Evolutionary conservation across 116 monocot species (phyloP).

Genomic region (Phalaenopsis hybrid): DNA sequence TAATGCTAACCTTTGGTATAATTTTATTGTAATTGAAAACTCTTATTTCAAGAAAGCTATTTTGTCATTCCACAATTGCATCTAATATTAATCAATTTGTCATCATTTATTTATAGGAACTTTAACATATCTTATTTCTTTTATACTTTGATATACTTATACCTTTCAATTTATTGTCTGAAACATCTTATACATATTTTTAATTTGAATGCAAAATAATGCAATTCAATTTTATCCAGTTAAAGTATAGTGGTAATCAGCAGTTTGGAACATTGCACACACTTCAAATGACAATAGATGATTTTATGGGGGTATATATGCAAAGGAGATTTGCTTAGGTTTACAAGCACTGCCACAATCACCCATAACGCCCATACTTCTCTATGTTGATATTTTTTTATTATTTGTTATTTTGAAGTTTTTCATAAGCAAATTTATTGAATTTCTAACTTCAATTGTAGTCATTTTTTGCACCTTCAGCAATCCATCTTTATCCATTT

Average conservation of each 20-base stretch:
- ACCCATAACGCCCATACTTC: not conserved
- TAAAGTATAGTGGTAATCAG: not conserved
- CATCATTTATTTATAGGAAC: not conserved
- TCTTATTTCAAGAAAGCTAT: not conserved
- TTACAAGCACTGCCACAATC: not conserved
- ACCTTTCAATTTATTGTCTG: not conserved
- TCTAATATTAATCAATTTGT: not conserved
- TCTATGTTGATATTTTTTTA: not conserved
- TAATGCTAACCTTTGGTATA: not conserved
- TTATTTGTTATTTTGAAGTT: not conserved
- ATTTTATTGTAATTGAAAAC: not conserved
- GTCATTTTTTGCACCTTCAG: not conserved
- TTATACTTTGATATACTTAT: not conserved
- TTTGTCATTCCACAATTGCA: not conserved
- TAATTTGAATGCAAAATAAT: not conserved
- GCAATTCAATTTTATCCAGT: not conserved
- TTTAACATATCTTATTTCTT: not conserved
- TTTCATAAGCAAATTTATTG: not conserved
- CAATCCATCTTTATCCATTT: not conserved
- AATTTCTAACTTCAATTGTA: not conserved
- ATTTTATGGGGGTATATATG: not conserved
- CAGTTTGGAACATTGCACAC: not conserved
- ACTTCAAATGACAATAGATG: not conserved
- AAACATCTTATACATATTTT: not conserved
- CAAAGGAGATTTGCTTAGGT: not conserved